These are phyloP conservation scores for Ceratocystis ficicola DNA, from an alignment of 2,329 filamentous ascomycete genomes.

Conservation along the genomic window DNA sequence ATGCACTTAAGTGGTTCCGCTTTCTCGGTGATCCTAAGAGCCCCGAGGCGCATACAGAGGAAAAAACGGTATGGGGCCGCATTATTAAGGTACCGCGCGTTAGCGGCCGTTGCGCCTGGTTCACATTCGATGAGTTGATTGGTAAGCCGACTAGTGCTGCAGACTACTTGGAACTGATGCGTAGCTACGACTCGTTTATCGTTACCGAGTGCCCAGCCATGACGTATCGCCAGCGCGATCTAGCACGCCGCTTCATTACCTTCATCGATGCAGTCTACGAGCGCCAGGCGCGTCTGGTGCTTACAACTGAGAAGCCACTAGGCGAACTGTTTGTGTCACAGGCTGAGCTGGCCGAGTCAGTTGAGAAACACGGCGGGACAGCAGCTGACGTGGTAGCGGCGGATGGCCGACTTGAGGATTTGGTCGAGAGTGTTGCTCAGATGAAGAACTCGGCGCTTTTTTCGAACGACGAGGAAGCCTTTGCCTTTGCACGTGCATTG, in stretches of 20 bases:
- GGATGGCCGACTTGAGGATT: constrained; percentile 64
- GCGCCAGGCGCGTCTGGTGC: constrained; percentile 78
- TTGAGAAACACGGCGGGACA: constrained; percentile 38
- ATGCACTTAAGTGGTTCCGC: constrained; percentile 89
- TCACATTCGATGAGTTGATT: constrained; percentile 87
- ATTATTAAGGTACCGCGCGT: constrained; percentile 79
- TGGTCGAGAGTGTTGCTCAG: constrained; percentile 72
- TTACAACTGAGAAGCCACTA: constrained; percentile 78
- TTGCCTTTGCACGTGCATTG: constrained; percentile 84
- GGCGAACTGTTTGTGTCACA: constrained; percentile 73
- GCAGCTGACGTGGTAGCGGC: constrained; percentile 25
- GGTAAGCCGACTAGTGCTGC: constrained; percentile 79
- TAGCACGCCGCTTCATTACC: constrained; percentile 88
- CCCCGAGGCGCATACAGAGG: constrained; percentile 60
- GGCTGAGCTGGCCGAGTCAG: constrained; percentile 51
- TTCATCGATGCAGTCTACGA: constrained; percentile 97
- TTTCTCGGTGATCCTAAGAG: constrained; percentile 79
- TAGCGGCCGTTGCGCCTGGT: constrained; percentile 77
- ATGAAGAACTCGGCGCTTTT: constrained; percentile 81
- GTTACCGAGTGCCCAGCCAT: constrained; percentile 86
- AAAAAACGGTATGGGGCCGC: constrained; percentile 82
- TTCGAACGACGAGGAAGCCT: constrained; percentile 87
- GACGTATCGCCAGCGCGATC: constrained; percentile 73
- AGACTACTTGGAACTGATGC: constrained; percentile 85
- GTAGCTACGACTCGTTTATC: constrained; percentile 83